Percentiles rank a stretch among this genome's conserved stretches.
These are phyloP conservation scores for Melaleuca alternifolia DNA, from an alignment of 345 rosid genomes.

Conservation along the genomic window DNA sequence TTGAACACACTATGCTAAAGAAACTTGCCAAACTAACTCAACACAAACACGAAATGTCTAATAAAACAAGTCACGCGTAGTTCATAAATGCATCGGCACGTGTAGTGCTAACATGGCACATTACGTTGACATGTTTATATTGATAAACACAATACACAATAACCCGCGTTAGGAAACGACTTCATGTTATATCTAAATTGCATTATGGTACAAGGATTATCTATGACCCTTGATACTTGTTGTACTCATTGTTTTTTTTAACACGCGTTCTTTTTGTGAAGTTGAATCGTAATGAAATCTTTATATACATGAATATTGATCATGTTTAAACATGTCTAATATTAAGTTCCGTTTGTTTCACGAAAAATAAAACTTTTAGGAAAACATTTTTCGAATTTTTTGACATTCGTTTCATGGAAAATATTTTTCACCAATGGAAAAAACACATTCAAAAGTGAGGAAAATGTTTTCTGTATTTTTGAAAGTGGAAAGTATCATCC, in stretches of 20 bases:
- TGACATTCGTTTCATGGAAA: too few species aligned
- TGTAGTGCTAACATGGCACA: not conserved
- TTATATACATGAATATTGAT: too few species aligned
- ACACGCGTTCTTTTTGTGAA: too few species aligned
- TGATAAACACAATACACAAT: not conserved
- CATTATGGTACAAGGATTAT: not conserved
- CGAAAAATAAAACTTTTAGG: too few species aligned
- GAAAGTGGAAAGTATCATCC: too few species aligned
- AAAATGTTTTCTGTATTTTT: too few species aligned
- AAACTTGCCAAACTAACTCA: not conserved
- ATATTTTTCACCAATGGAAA: too few species aligned
- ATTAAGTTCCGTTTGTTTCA: too few species aligned
- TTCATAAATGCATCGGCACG: not conserved
- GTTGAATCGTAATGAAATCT: too few species aligned
- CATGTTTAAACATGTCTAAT: too few species aligned
- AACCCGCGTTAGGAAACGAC: not conserved
- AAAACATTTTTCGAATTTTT: too few species aligned
- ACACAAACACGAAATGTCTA: not conserved
- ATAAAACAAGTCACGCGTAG: not conserved
- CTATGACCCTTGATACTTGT: not conserved
- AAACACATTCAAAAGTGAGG: too few species aligned
- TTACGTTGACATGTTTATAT: not conserved
- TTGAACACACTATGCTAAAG: rapidly evolving
- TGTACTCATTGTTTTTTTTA: not conserved
- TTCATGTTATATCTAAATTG: not conserved